Evolutionary conservation across 108 stramenopile species (phyloP), one percentile per base, ranked within the genome.

Genomic region (Fragilaria crotonensis): DNA sequence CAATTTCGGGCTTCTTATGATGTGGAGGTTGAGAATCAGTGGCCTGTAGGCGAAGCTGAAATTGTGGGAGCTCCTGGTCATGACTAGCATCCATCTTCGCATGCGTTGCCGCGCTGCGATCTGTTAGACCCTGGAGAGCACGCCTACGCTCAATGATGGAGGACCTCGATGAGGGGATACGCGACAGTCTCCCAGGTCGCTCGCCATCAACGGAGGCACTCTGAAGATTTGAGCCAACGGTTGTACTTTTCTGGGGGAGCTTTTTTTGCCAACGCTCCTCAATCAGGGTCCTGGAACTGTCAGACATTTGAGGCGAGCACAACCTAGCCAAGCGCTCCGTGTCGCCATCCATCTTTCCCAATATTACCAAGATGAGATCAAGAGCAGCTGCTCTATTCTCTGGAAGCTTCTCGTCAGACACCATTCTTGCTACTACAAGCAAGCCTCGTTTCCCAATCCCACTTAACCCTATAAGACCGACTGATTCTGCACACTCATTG

Each of bases 391-490:
- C 59, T 41, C 79, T 57, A 48, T 80, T 83, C 25, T 94, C 93
- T 5, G 79, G 60, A 2, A 90, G 57, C 28, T 70, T 87, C 60
- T 90, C 93, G 7, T 71, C 81, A 21, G 79, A 75, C 4, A 94
- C 60, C 4, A 85, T 64, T 68, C 71, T 83, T 4, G 78, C 79
- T 21, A 70, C 63, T 1, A 69, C 66, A 23, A 71, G 50, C 2
- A 90, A 63, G 2, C 89, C 93, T 46, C 60, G 80, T 63, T 87
- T 94, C 7, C 93, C 93, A 33, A 90, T 76, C 18, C 79, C 85
- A 25, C 44, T 60, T 48, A 87, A 52, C 17, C 85, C 89, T 41
- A 63, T 61, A 25, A 49, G 51, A 22, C 76, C 79, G 4, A 90
- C 77, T 51, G 85, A 89, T n/a, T 52, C 29, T 9, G 41, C 55